These are phyloP conservation scores for Plantago elongata DNA, from an alignment of 257 asterid genomes.

Conservation along the genomic window DNA sequence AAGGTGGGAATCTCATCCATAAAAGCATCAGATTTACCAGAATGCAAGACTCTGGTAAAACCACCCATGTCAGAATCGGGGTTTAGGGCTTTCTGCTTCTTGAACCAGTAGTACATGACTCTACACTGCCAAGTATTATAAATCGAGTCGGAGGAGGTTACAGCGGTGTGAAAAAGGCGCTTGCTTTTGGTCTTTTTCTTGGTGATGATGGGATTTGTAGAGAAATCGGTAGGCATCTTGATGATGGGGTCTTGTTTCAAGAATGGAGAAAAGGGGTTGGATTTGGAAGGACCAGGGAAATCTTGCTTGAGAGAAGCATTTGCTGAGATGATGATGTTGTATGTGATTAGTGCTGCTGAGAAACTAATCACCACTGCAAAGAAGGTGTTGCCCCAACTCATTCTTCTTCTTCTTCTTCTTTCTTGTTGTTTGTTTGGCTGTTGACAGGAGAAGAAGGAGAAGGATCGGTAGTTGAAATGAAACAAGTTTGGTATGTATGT, in stretches of 20 bases:
- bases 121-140: conserved; percentile 97
- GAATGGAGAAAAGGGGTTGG: conserved; percentile 23
- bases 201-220: neutral
- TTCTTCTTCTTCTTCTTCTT: conserved; percentile 1
- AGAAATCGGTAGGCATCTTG: conserved; percentile 52
- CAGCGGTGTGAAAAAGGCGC: conserved; percentile 87
- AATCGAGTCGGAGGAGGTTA: conserved; percentile 80
- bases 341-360: conserved; percentile 83
- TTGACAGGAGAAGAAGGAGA: neutral
- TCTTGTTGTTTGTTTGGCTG: neutral
- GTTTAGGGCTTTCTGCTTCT: conserved; percentile 37
- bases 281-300: conserved; percentile 52
- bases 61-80: conserved; percentile 90
- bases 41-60: conserved; percentile 79
- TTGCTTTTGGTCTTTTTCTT: conserved; percentile 26
- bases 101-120: conserved; percentile 96
- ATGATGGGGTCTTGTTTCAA: conserved; percentile 54
- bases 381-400: conserved; percentile 85
- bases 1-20: conserved; percentile 98
- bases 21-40: conserved; percentile 64
- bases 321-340: conserved; percentile 81
- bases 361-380: conserved; percentile 53
- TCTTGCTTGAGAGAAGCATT: conserved; percentile 84
- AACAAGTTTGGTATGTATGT: neutral
- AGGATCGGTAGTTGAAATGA: no score